These are phyloP conservation scores for Suillus occidentalis DNA, from an alignment of 768 basidiomycete species.

Conservation along the genomic window DNA sequence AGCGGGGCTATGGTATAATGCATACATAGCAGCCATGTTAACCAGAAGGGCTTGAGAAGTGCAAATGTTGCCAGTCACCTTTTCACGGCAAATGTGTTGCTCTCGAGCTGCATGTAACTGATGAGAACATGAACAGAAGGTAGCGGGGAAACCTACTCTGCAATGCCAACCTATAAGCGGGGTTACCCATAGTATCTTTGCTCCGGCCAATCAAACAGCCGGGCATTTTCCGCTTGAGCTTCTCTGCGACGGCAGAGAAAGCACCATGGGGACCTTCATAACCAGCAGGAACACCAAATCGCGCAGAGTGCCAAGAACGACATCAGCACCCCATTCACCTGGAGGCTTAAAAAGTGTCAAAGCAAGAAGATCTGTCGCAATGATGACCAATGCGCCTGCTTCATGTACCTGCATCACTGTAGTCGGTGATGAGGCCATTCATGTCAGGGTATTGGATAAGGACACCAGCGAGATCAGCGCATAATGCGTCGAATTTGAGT, in stretches of 20 bases:
- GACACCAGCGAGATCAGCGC: too few species aligned
- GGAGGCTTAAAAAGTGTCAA: too few species aligned
- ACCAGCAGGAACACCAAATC: constrained; percentile 97
- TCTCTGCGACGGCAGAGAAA: constrained; percentile 93
- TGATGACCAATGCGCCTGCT: too few species aligned
- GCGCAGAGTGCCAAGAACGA: too few species aligned
- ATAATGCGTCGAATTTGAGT: too few species aligned
- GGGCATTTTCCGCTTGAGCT: constrained; percentile 97
- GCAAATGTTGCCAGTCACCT: constrained; percentile 98
- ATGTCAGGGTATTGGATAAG: too few species aligned
- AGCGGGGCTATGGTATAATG: constrained; percentile 91
- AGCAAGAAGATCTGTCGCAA: too few species aligned
- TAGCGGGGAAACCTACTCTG: too few species aligned
- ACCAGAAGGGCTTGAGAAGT: constrained; percentile 97
- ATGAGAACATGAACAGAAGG: constrained; percentile 7
- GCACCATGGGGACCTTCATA: constrained; percentile 98
- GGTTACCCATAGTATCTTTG: constrained; percentile 76
- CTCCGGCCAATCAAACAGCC: constrained; percentile 92
- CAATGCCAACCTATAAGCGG: constrained; percentile 51
- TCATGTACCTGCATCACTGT: too few species aligned
- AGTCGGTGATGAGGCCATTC: too few species aligned
- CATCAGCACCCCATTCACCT: too few species aligned
- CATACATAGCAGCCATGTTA: constrained; percentile 99
- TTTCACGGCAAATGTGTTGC: constrained; percentile 96
- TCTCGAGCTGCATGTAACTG: constrained; percentile 66